A percentile compares a stretch with the other conserved stretches of the same genome.
Evolutionary conservation across 2,329 filamentous ascomycete genomes (phyloP).

Genomic region (Verruconis gallopava): DNA sequence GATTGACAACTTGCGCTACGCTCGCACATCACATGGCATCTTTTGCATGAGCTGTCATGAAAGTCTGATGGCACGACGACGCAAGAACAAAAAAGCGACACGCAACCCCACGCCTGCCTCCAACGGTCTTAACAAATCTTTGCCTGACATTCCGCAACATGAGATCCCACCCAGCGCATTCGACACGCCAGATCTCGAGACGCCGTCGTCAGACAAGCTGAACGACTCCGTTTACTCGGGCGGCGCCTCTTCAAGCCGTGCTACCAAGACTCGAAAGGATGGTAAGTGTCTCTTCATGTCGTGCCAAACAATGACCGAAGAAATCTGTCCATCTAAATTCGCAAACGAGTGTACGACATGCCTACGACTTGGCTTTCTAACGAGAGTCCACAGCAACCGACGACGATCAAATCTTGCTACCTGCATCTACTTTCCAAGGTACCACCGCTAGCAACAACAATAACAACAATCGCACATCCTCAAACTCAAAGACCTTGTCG

Average conservation of each 20-base stretch:
- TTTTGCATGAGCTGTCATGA: slow-evolving; percentile 99
- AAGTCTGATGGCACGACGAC: slow-evolving; percentile 80
- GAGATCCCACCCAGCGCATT: slow-evolving; percentile 51
- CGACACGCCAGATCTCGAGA: slow-evolving; percentile 39
- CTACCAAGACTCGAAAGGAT: slow-evolving; percentile 14
- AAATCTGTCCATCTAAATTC: too few relatives aligned
- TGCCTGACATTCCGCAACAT: slow-evolving; percentile 78
- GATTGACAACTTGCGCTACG: slow-evolving; percentile 96
- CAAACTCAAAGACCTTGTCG: slow-evolving; percentile 31
- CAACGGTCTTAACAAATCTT: slow-evolving; percentile 65
- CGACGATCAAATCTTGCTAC: slow-evolving; percentile 38
- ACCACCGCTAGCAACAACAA: too few relatives aligned
- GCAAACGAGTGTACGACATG: too few relatives aligned
- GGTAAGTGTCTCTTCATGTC: not conserved
- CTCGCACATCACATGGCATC: slow-evolving; percentile 92
- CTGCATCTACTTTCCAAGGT: slow-evolving; percentile 64
- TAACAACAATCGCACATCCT: slow-evolving; percentile 45
- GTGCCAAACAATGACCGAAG: too few relatives aligned
- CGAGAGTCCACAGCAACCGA: not conserved
- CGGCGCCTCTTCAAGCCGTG: not conserved
- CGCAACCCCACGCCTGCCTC: slow-evolving; percentile 20
- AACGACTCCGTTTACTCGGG: slow-evolving; percentile 37
- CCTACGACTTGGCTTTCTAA: too few relatives aligned
- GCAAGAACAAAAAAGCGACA: slow-evolving; percentile 63
- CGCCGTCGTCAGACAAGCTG: slow-evolving; percentile 46